phyloP scores from a whole-genome alignment of 1,139 yeast genomes.

The Yamadazyma blattariae region DNA sequence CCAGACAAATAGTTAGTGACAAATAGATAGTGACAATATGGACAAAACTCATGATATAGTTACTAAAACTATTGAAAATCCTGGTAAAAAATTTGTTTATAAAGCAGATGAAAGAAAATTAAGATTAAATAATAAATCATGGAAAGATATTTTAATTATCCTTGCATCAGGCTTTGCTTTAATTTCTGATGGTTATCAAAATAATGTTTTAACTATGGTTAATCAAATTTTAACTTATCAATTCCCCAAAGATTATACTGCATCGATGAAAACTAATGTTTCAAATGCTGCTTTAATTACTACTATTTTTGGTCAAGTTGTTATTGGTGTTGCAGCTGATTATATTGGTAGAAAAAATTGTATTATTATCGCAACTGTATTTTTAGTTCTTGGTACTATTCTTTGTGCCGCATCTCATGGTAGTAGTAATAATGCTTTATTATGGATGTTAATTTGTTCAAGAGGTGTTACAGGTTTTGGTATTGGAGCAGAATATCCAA shows the following conservation, averaged over 20 bases:
- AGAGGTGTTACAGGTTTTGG: constrained; percentile 75
- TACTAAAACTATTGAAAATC: not conserved
- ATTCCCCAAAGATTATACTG: constrained; percentile 30
- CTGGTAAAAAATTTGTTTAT: constrained; percentile 24
- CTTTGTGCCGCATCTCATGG: constrained; percentile 53
- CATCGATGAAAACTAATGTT: constrained; percentile 42
- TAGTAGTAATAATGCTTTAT: constrained; percentile 37
- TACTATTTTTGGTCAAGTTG: constrained; percentile 49
- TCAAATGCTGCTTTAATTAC: constrained; percentile 50
- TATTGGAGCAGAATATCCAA: constrained; percentile 76
- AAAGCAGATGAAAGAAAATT: constrained; percentile 31
- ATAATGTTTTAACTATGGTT: constrained; percentile 48
- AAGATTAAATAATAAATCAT: constrained; percentile 25
- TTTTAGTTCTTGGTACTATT: constrained; percentile 43
- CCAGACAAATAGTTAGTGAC: not conserved
- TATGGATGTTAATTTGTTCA: constrained; percentile 71
- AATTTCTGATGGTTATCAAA: constrained; percentile 53
- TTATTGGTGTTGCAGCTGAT: constrained; percentile 44
- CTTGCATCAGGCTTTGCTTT: constrained; percentile 50
- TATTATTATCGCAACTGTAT: constrained; percentile 42
- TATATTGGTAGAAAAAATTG: constrained; percentile 48
- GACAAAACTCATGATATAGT: not conserved
- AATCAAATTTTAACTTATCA: constrained; percentile 34
- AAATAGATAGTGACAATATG: not conserved
- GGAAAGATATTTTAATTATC: constrained; percentile 33